Evolutionary conservation across 768 basidiomycete genomes (phyloP).

Genomic region (Sporobolomyces pararoseus): DNA sequence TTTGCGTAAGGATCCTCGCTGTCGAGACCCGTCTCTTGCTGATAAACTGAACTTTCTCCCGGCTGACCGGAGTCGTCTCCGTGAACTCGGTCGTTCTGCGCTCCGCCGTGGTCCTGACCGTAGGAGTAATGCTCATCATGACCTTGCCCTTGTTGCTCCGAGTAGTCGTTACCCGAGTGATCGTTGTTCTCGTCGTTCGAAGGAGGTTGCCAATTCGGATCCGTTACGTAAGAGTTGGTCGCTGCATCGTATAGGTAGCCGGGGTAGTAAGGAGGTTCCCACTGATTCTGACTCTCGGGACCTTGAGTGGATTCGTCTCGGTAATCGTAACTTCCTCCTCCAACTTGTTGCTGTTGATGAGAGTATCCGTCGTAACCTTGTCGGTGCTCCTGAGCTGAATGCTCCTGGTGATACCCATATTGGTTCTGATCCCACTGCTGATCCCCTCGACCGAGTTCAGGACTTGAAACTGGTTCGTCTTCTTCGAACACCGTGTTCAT

Average conservation of each 20-base stretch:
- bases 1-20: constrained; percentile 6
- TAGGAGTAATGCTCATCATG: background rate
- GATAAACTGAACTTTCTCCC: no score
- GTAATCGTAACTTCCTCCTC: no score
- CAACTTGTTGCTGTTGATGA: background rate
- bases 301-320: background rate
- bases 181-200: background rate
- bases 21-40: background rate
- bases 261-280: constrained; percentile 35
- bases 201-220: constrained; percentile 25
- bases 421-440: background rate
- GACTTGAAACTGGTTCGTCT: constrained; percentile 29
- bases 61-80: no score
- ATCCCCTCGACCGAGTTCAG: constrained; percentile 24
- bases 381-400: background rate
- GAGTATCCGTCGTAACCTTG: background rate
- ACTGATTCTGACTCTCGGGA: background rate
- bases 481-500: constrained; percentile 37
- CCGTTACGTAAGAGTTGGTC: constrained; percentile 35
- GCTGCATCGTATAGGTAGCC: constrained; percentile 38
- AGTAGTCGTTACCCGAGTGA: background rate
- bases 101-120: background rate
- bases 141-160: background rate
- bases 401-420: background rate
- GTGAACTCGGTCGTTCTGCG: background rate